These are phyloP conservation scores for Liriodendron chinense DNA, from an alignment of 164 flowering plant species.

Conservation along the genomic window DNA sequence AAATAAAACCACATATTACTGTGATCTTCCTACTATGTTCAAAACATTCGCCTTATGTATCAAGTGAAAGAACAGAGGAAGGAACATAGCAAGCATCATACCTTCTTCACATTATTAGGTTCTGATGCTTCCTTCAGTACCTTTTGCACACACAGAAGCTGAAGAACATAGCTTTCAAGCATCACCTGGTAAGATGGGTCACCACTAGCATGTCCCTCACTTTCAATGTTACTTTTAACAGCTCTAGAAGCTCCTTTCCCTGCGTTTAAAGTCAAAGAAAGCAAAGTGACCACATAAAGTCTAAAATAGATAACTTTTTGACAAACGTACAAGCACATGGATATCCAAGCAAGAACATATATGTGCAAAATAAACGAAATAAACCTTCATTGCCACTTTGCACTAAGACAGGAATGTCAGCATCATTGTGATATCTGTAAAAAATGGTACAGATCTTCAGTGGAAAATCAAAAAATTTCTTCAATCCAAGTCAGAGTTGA, in stretches of 20 bases:
- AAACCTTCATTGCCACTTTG: too few species aligned
- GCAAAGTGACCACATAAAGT: too few species aligned
- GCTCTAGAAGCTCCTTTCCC: conserved; percentile 15
- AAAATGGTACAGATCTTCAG: too few species aligned
- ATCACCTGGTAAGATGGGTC: conserved; percentile 33
- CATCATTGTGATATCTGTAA: too few species aligned
- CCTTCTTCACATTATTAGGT: conserved; percentile 22
- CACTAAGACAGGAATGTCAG: too few species aligned
- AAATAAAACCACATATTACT: background rate
- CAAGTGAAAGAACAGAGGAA: too few species aligned
- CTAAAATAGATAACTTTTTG: too few species aligned
- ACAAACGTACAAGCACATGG: too few species aligned
- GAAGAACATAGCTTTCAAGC: conserved; percentile 52
- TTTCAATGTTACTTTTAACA: conserved; percentile 10
- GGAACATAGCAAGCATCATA: background rate
- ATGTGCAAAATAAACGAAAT: too few species aligned
- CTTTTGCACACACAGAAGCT: conserved; percentile 48
- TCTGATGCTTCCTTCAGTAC: conserved; percentile 32
- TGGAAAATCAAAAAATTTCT: too few species aligned
- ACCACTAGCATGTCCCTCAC: background rate
- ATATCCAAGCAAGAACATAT: too few species aligned
- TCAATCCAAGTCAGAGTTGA: too few species aligned
- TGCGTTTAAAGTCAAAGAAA: conserved; percentile 5
- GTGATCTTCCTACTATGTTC: background rate
- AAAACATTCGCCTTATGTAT: background rate